A percentile compares a stretch with the other conserved stretches of the same genome.
Conservation (phyloP, 2,329 filamentous ascomycete genomes). For the Calycina marina region DNA sequence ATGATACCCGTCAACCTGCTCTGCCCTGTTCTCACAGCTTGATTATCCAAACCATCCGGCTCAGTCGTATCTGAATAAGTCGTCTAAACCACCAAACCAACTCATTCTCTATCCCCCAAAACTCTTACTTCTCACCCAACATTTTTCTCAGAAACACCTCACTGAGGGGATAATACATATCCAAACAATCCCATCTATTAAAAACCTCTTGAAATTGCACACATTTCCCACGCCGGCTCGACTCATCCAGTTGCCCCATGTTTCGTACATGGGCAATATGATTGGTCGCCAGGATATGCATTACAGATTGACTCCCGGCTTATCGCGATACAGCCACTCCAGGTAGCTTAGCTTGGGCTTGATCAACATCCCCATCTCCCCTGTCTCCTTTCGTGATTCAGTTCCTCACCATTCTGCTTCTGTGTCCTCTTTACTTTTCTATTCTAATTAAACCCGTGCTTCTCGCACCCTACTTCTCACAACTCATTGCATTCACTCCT, state of each 20-base stretch:
- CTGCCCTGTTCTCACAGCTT: no score
- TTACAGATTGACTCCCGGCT: conserved; percentile 2
- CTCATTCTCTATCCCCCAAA: no score
- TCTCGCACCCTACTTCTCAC: not conserved
- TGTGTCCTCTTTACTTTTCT: not conserved
- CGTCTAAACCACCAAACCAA: no score
- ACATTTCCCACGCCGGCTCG: not conserved
- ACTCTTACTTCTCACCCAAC: no score
- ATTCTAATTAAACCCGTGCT: not conserved
- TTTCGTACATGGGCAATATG: not conserved
- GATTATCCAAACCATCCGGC: no score
- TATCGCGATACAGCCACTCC: conserved; percentile 1
- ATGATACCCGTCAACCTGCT: no score
- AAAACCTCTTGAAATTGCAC: not conserved
- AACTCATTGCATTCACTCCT: not conserved
- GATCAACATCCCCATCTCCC: not conserved
- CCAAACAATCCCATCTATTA: no score
- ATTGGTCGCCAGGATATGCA: not conserved
- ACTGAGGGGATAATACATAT: no score
- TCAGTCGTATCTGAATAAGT: no score
- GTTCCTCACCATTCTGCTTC: not conserved
- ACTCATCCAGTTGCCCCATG: not conserved
- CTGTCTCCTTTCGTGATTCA: not conserved
- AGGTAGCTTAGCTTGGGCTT: not conserved
- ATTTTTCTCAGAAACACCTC: no score